Base-by-base conservation (phyloP, 2,329 filamentous ascomycete genomes). In the Xylariaceae sp. region DNA sequence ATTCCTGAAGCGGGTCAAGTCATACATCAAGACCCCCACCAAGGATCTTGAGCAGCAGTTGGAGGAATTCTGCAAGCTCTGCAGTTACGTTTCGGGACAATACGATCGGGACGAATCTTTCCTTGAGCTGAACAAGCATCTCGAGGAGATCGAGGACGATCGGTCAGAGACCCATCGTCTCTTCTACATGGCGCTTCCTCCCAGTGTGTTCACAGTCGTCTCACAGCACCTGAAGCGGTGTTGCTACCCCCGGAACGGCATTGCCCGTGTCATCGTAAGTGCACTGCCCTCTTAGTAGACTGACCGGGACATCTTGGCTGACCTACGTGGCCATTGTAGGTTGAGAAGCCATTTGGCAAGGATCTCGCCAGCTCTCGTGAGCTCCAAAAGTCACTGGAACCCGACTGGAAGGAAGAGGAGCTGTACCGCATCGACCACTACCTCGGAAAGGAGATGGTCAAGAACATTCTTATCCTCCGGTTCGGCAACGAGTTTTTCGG, bases 361-460 rank as follows among this genome's bases (percentile, higher is more conserved):
- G 92, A 98, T 64, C 78, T 98, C 46, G 81, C 77, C 41, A 96
- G 89, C 70, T 97, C 92, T 38, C 83, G 92, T 44, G 88, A 95
- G 67, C 78, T 98, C 46, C 90, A 97, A 63, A 88, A 86, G 65
- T 94, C 92, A 6, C 79, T 98, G 48, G 87, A 90, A 61, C 92
- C 92, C 30, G 88, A 98, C 70, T 98, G 92, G 94, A 92, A 86
- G 60, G 94, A 98, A 68, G 90, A 97, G 38, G 92, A 98, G 70
- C 83, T 98, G 53, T 98, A 94, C 81, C 88, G 92, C 61, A 98
- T 98, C 59, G 92, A 98, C 65, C 92, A 98, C 71, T 98, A 98
- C 67, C 80, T 98, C 33, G 94, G 94, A 58, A 98, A 98, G 76
- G 92, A 98, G 70, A 98, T 98, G 92, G 92, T 98, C 59, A 98